Evolutionary conservation across 192 early-diverging fungal genomes (phyloP).

Genomic region (Linnemannia hyalina): DNA sequence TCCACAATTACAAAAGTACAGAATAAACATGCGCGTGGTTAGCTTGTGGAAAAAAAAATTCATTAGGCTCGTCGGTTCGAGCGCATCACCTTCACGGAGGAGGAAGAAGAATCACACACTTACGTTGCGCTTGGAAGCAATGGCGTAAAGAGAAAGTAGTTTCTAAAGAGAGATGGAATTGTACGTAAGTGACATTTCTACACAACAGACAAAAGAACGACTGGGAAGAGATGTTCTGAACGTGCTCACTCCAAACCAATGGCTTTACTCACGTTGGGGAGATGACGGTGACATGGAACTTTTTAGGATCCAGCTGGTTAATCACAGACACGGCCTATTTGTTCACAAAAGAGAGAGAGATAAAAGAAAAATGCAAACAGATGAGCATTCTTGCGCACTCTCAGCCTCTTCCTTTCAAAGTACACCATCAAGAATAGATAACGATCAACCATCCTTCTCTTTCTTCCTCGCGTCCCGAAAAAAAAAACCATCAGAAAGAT

Average conservation of each 20-base stretch:
- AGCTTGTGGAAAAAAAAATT: constrained; percentile 19
- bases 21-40: constrained; percentile 52
- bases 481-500: neutral
- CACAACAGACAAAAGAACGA: neutral
- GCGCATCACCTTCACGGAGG: neutral
- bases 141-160: constrained; percentile 71
- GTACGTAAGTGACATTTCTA: neutral
- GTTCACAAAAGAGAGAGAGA: neutral
- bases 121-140: constrained; percentile 65
- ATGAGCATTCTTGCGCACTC: neutral
- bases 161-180: constrained; percentile 29
- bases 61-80: too few relatives aligned
- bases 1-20: constrained; percentile 49
- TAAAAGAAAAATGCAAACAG: neutral
- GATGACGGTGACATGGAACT: constrained; percentile 68
- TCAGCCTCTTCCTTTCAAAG: neutral
- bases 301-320: constrained; percentile 64
- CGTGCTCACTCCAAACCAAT: neutral
- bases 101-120: neutral
- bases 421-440: neutral
- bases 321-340: constrained; percentile 60
- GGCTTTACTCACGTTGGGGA: constrained; percentile 54
- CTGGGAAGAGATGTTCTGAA: neutral
- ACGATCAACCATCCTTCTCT: neutral
- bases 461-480: neutral